Evolutionary conservation across 768 basidiomycete genomes (phyloP).

Genomic region (Krasilnikovozyma curviuscula): DNA sequence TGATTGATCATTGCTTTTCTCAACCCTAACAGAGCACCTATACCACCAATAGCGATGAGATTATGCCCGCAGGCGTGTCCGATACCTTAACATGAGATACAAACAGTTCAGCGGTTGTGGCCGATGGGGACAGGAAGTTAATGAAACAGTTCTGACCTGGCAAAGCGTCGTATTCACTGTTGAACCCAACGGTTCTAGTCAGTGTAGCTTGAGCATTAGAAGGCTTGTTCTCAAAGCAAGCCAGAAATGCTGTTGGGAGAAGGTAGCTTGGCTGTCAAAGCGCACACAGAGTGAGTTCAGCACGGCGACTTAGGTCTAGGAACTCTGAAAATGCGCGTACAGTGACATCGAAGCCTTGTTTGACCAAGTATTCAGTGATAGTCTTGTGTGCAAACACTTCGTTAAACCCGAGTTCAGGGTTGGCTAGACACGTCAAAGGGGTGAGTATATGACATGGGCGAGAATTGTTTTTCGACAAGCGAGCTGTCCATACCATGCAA

Average conservation of each 20-base stretch:
- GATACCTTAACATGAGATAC: no score
- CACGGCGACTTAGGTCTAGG: no score
- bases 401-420: slow-evolving; percentile 1
- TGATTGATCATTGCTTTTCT: slow-evolving; percentile 15
- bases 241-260: slow-evolving; percentile 16
- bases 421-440: no score
- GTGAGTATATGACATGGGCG: no score
- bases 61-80: slow-evolving; percentile 21
- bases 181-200: slow-evolving; percentile 16
- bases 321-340: no score
- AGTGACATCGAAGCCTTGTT: slow-evolving; percentile 3
- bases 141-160: no score
- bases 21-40: slow-evolving; percentile 14
- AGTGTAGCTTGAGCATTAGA: slow-evolving; percentile 1
- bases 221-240: slow-evolving; percentile 11
- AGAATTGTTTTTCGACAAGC: no score
- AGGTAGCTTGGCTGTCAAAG: neutral
- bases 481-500: no score
- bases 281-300: no score
- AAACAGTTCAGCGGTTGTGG: no score
- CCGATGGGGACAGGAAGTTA: no score
- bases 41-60: slow-evolving; percentile 18
- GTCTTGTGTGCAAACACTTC: slow-evolving; percentile 4
- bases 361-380: neutral
- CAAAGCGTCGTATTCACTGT: slow-evolving; percentile 16